These are phyloP conservation scores for Leucaena leucocephala DNA, from an alignment of 306 rosid species.

Conservation along the genomic window DNA sequence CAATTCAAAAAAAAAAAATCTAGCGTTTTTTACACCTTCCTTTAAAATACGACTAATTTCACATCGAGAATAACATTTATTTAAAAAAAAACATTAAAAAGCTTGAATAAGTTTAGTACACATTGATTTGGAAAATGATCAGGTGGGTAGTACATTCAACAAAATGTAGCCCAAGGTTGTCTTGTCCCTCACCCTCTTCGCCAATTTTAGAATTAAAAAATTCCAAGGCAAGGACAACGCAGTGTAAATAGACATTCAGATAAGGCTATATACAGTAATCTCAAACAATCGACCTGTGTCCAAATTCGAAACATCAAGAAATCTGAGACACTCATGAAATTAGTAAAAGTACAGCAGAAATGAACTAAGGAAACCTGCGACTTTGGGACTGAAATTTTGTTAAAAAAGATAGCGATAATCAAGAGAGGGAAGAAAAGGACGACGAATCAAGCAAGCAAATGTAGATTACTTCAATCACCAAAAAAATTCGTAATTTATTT, in stretches of 20 bases:
- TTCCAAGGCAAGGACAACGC: not conserved
- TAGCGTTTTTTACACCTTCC: not conserved
- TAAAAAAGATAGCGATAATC: not conserved
- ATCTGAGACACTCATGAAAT: not conserved
- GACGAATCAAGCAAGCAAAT: not conserved
- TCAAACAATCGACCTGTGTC: not conserved
- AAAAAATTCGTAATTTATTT: not conserved
- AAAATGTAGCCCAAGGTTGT: not conserved
- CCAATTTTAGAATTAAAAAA: not conserved
- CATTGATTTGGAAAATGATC: not conserved
- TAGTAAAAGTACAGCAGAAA: not conserved
- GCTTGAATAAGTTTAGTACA: not conserved
- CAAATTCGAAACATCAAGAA: not conserved
- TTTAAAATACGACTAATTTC: not conserved
- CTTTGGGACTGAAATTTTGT: not conserved
- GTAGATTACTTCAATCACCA: not conserved
- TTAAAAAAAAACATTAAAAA: not conserved
- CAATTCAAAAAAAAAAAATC: not conserved
- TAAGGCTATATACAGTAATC: not conserved
- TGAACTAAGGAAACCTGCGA: not conserved
- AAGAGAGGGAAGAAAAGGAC: not conserved
- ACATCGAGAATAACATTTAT: not conserved
- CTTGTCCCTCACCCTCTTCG: not conserved
- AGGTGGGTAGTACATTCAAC: not conserved
- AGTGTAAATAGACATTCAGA: not conserved